phyloP scores from a whole-genome alignment of 257 asterid genomes.

The Solanum chilense region DNA sequence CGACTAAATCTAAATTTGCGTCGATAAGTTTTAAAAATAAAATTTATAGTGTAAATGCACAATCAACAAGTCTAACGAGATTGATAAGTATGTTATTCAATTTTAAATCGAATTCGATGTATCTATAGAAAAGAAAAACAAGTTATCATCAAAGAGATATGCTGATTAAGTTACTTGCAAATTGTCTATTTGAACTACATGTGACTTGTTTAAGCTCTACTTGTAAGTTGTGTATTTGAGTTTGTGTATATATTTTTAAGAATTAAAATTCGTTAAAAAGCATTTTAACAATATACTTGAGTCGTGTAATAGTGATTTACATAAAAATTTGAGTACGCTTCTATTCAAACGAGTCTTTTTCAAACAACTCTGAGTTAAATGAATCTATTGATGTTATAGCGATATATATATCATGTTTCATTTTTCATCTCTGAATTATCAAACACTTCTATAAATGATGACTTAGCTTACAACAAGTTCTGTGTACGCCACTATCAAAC shows the following conservation, averaged over 20 bases:
- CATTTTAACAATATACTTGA: neutral
- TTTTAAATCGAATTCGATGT: no score
- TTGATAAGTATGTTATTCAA: neutral
- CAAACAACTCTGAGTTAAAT: no score
- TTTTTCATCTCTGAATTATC: neutral
- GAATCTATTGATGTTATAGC: neutral
- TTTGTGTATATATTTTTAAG: neutral
- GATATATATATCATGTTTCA: neutral
- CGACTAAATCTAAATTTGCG: accelerated
- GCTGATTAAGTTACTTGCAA: no score
- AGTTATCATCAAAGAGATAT: no score
- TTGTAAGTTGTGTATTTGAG: neutral
- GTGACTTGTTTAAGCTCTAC: no score
- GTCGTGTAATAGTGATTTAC: neutral
- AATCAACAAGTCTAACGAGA: neutral
- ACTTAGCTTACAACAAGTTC: neutral
- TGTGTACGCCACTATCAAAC: neutral
- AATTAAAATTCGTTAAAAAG: neutral
- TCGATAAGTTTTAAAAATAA: accelerated
- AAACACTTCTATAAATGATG: neutral
- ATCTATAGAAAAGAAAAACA: no score
- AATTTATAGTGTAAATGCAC: neutral
- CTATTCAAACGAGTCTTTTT: neutral
- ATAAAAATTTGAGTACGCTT: neutral
- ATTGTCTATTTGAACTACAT: no score